A percentile compares a stretch with the other conserved stretches of the same genome.
phyloP scores from a whole-genome alignment of 164 flowering plant species.

The Buxus sempervirens region DNA sequence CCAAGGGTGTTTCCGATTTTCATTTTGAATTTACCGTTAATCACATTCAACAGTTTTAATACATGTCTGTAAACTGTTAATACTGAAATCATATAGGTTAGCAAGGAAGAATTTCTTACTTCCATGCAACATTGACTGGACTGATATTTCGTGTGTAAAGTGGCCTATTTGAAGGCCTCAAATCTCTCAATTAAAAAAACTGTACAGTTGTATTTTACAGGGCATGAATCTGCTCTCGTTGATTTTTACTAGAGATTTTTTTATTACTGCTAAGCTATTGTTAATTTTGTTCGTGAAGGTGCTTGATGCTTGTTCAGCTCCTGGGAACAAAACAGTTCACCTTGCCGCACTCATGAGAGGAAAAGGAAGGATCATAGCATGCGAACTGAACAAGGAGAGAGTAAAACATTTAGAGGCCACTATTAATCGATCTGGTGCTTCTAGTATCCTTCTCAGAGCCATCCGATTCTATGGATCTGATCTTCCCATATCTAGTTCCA shows the following conservation, averaged over 20 bases:
- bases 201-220: no score
- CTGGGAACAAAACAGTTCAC: constrained; percentile 88
- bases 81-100: no score
- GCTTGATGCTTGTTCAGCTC: constrained; percentile 94
- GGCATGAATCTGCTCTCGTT: not conserved
- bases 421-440: constrained; percentile 69
- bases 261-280: not conserved
- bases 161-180: no score
- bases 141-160: no score
- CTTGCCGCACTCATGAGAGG: constrained; percentile 84
- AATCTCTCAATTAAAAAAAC: not conserved
- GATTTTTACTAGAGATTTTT: not conserved
- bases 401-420: constrained; percentile 56
- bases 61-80: no score
- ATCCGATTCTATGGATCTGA: not conserved
- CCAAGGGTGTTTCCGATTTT: no score
- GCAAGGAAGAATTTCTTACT: no score
- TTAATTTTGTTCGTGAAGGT: constrained; percentile 52
- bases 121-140: no score
- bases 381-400: constrained; percentile 72
- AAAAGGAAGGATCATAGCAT: constrained; percentile 77
- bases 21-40: no score
- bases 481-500: no score
- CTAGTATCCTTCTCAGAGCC: constrained; percentile 69
- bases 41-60: no score